Evolutionary conservation across 305 asterid genomes (phyloP).

Genomic region (Fraxinus floribunda): DNA sequence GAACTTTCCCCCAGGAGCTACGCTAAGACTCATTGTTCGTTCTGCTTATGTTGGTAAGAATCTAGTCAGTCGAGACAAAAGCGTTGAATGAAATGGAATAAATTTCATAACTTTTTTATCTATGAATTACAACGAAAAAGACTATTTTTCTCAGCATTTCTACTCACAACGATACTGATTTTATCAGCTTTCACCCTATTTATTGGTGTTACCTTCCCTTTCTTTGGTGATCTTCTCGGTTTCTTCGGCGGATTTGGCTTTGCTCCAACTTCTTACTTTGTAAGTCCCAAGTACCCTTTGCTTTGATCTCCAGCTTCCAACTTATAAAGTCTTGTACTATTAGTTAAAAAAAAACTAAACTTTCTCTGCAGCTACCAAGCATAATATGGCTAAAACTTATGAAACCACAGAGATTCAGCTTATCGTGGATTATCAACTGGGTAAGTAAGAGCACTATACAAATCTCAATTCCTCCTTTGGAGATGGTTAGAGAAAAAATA

Average conservation of each 20-base stretch:
- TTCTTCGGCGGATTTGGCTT: constrained; percentile 98
- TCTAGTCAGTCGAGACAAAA: not conserved
- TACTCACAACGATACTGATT: not conserved
- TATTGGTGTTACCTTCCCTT: constrained; percentile 84
- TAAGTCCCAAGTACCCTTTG: constrained; percentile 34
- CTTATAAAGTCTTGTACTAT: not conserved
- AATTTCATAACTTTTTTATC: not conserved
- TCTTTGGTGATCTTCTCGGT: constrained; percentile 96
- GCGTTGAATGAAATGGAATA: not conserved
- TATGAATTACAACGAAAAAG: not conserved
- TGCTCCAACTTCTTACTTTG: constrained; percentile 97
- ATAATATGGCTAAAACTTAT: constrained; percentile 76
- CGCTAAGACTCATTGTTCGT: constrained; percentile 65
- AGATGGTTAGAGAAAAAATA: not conserved
- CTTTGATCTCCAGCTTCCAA: not conserved
- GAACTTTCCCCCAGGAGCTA: constrained; percentile 39
- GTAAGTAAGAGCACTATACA: constrained; percentile 30
- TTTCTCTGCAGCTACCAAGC: constrained; percentile 69
- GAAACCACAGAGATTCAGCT: constrained; percentile 80
- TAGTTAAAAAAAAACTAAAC: not conserved
- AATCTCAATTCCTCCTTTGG: not conserved
- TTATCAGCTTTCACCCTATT: constrained; percentile 78
- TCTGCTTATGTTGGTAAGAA: constrained; percentile 73
- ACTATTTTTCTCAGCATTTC: not conserved
- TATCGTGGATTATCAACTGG: constrained; percentile 87